Evolutionary conservation across 441 rosid genomes (phyloP).

Genomic region (Syzygium malaccense): DNA sequence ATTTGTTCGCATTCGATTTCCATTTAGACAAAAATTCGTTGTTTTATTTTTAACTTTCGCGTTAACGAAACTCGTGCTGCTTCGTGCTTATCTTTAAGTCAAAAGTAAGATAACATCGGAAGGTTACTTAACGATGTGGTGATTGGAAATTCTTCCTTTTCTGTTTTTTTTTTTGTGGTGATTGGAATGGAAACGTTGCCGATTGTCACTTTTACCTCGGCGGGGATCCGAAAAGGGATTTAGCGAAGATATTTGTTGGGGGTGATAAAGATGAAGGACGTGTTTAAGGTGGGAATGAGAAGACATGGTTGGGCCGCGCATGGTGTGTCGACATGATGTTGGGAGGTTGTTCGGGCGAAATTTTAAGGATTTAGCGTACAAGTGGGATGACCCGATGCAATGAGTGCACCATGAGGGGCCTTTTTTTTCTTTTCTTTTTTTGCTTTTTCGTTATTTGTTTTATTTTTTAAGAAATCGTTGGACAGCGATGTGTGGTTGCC

Average conservation of each 20-base stretch:
- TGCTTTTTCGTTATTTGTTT: not conserved
- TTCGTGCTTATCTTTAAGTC: too few relatives aligned
- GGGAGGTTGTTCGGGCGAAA: not conserved
- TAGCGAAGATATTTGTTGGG: not conserved
- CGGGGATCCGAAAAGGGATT: not conserved
- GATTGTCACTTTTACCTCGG: not conserved
- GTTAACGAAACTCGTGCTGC: too few relatives aligned
- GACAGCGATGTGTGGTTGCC: not conserved
- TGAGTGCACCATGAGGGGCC: not conserved
- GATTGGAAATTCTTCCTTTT: not conserved
- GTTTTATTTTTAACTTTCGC: too few relatives aligned
- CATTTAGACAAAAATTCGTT: not conserved
- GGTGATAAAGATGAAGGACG: not conserved
- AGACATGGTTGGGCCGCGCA: not conserved
- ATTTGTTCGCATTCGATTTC: not conserved
- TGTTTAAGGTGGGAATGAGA: not conserved
- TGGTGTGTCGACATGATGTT: not conserved
- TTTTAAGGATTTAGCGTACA: not conserved
- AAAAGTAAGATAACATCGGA: not conserved
- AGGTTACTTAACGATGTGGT: not conserved
- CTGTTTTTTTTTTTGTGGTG: too few relatives aligned
- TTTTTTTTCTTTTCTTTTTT: rapidly evolving
- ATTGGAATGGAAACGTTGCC: not conserved
- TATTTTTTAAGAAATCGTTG: not conserved
- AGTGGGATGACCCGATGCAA: not conserved